Evolutionary conservation across 1,284 basidiomycete genomes (phyloP).

Genomic region (Psilocybe mexicana): DNA sequence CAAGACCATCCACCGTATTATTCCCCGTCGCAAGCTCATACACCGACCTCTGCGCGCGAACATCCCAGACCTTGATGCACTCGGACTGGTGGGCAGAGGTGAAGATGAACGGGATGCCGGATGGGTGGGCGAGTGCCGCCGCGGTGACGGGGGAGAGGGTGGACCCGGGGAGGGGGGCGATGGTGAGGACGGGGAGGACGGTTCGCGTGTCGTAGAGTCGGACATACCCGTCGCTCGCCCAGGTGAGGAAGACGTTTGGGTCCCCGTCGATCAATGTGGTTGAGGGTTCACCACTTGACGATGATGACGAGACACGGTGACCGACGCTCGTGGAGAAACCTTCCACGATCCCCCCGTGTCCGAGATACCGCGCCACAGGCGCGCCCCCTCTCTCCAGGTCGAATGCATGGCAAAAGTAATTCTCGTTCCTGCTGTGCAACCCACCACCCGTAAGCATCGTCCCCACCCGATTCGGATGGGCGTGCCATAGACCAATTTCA

Average conservation of each 20-base stretch:
- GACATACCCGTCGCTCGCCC: constrained; percentile 37
- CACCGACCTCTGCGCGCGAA: constrained; percentile 33
- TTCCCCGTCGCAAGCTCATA: constrained; percentile 47
- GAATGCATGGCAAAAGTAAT: constrained; percentile 27
- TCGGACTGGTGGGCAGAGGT: constrained; percentile 30
- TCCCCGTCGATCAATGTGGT: constrained; percentile 23
- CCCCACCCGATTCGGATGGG: constrained; percentile 26
- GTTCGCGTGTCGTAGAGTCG: constrained; percentile 41
- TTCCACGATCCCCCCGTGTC: constrained; percentile 36
- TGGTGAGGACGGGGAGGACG: constrained; percentile 30
- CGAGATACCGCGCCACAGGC: constrained; percentile 34
- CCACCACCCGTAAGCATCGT: constrained; percentile 28
- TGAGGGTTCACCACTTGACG: too few relatives aligned
- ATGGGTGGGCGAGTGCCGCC: constrained; percentile 27
- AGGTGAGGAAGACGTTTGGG: constrained; percentile 38
- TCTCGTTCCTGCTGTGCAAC: constrained; percentile 11
- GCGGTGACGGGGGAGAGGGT: constrained; percentile 12
- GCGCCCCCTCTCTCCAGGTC: constrained; percentile 35
- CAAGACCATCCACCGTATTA: constrained; percentile 34
- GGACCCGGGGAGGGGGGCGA: constrained; percentile 11
- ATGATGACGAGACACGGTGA: too few relatives aligned
- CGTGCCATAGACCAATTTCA: constrained; percentile 29
- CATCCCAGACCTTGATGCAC: constrained; percentile 40
- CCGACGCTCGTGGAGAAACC: constrained; percentile 31
- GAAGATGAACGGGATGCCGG: constrained; percentile 33